Evolutionary conservation across 257 asterid genomes (phyloP).

Genomic region (Przewalskia tangutica): DNA sequence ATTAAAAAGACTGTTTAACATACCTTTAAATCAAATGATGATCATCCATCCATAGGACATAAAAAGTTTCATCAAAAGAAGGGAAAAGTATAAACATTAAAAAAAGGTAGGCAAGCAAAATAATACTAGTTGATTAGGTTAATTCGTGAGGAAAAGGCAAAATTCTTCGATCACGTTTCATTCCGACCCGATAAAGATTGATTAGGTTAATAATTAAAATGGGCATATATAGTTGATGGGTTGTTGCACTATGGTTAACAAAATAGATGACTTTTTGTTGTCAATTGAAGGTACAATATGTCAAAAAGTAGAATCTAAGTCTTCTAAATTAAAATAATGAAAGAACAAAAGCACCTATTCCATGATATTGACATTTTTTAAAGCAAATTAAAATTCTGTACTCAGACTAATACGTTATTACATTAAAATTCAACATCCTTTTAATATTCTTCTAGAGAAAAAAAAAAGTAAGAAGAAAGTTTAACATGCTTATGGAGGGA

Average conservation of each 20-base stretch:
- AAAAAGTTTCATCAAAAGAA: conserved; percentile 2
- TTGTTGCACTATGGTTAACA: conserved; percentile 7
- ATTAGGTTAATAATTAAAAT: too few species aligned
- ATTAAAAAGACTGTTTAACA: not conserved
- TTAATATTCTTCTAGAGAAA: conserved; percentile 5
- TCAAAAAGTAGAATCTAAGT: conserved; percentile 13
- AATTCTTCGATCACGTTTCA: too few species aligned
- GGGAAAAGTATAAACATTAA: not conserved
- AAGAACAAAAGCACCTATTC: conserved; percentile 9
- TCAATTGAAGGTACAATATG: conserved; percentile 3
- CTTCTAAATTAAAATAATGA: not conserved
- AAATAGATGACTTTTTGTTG: conserved; percentile 14
- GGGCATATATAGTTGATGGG: not conserved
- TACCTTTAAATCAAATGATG: conserved; percentile 3
- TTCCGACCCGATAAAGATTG: too few species aligned
- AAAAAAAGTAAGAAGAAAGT: not conserved
- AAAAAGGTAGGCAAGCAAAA: not conserved
- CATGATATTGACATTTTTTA: conserved; percentile 3
- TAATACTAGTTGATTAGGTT: not conserved
- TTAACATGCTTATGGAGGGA: conserved; percentile 12
- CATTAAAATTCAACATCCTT: not conserved
- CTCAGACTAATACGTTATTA: not conserved
- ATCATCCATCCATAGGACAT: not conserved
- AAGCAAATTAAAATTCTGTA: not conserved
- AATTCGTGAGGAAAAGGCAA: too few species aligned